phyloP scores from a whole-genome alignment of 1,284 basidiomycete species.

The Cutaneotrichosporon curvatum region DNA sequence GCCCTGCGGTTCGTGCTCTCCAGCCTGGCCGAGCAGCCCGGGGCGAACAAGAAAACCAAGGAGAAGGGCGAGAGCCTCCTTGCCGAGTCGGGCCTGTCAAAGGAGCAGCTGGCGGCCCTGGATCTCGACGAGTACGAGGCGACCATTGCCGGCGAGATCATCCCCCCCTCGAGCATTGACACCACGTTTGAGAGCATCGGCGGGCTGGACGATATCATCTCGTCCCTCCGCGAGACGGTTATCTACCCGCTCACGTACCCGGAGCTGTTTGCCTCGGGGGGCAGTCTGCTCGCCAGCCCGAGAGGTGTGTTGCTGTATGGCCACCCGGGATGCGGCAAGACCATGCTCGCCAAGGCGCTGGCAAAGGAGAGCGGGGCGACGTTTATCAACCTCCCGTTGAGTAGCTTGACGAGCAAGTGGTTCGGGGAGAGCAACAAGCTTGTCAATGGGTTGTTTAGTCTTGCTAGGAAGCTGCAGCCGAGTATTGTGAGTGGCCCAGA shows the following conservation, averaged over 20 bases:
- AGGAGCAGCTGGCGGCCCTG: constrained; percentile 47
- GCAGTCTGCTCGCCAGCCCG: constrained; percentile 53
- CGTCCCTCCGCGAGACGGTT: constrained; percentile 85
- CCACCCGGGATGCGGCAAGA: constrained; percentile 89
- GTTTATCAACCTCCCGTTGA: constrained; percentile 79
- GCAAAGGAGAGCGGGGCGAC: constrained; percentile 95
- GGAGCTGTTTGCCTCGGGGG: constrained; percentile 70
- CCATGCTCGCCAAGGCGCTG: constrained; percentile 89
- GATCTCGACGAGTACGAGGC: constrained; percentile 52
- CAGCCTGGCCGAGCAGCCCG: constrained; percentile 34
- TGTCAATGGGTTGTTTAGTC: constrained; percentile 72
- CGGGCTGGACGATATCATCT: constrained; percentile 89
- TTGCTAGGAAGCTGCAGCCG: constrained; percentile 68
- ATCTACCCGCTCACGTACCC: constrained; percentile 95
- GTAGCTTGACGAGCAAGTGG: constrained; percentile 74
- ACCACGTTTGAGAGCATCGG: constrained; percentile 58
- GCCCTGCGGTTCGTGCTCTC: constrained; percentile 44
- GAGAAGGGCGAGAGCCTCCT: constrained; percentile 41
- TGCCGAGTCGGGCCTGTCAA: constrained; percentile 34
- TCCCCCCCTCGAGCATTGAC: constrained; percentile 49
- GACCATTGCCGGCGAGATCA: constrained; percentile 52
- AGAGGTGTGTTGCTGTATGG: constrained; percentile 74
- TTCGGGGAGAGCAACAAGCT: constrained; percentile 98
- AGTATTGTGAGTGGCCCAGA: constrained; percentile 50
- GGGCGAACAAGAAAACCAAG: constrained; percentile 33